A percentile compares a stretch with the other conserved stretches of the same genome.
These are phyloP conservation scores for Suhomyces pyralidae DNA, from an alignment of 805 yeast species.

Conservation along the genomic window DNA sequence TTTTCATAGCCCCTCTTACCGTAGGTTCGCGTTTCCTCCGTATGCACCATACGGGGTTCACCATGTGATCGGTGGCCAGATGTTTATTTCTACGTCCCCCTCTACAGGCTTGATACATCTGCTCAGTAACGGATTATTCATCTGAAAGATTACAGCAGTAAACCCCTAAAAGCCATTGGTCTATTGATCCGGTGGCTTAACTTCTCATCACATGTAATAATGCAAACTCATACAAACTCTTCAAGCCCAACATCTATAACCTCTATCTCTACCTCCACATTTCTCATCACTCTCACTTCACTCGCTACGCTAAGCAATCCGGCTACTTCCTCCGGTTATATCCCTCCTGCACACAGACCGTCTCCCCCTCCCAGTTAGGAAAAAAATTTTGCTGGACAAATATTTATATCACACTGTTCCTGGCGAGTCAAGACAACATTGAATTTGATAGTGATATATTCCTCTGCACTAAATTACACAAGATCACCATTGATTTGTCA, in stretches of 20 bases:
- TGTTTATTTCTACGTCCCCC: neutral
- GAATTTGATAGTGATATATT: neutral
- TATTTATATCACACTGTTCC: slow-evolving; percentile 4
- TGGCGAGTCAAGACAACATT: neutral
- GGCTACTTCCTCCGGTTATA: neutral
- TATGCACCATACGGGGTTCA: neutral
- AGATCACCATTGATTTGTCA: neutral
- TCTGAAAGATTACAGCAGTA: neutral
- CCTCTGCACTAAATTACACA: neutral
- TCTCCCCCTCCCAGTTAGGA: slow-evolving; percentile 1
- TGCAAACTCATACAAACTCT: too few species aligned
- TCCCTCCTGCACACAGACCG: neutral
- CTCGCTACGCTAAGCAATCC: neutral
- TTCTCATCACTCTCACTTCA: neutral
- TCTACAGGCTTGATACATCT: neutral
- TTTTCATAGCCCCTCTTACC: neutral
- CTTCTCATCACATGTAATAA: too few species aligned
- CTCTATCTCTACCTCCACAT: too few species aligned
- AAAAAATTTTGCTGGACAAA: slow-evolving; percentile 3
- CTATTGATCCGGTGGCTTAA: too few species aligned
- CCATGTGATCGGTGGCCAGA: neutral
- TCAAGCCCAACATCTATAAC: too few species aligned
- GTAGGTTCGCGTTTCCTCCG: neutral
- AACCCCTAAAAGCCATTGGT: too few species aligned
- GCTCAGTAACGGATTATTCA: neutral